These are phyloP conservation scores for Tylopilus sp. DNA, from an alignment of 768 basidiomycete genomes.

Conservation along the genomic window DNA sequence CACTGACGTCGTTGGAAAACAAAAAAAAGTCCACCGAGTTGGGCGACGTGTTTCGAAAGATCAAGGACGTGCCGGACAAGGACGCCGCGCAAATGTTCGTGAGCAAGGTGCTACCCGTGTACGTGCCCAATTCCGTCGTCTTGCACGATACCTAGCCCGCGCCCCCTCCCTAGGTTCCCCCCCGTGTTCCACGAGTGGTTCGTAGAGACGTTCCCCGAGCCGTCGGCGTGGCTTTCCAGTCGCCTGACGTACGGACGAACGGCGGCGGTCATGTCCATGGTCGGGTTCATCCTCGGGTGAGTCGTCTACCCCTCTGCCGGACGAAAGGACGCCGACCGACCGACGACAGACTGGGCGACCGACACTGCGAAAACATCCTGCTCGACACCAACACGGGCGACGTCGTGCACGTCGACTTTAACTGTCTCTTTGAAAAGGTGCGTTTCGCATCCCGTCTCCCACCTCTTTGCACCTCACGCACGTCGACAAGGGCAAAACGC, in stretches of 20 bases:
- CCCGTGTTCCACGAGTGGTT: slow-evolving; percentile 99
- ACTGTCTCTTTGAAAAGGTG: slow-evolving; percentile 96
- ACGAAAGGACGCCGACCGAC: not conserved
- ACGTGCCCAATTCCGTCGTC: too few relatives aligned
- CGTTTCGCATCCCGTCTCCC: not conserved
- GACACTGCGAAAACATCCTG: slow-evolving; percentile 95
- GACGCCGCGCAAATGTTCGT: slow-evolving; percentile 51
- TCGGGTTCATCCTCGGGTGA: slow-evolving; percentile 93
- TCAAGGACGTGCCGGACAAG: slow-evolving; percentile 49
- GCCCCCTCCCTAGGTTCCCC: slow-evolving; percentile 57
- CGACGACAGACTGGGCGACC: slow-evolving; percentile 79
- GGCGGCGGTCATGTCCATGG: slow-evolving; percentile 97
- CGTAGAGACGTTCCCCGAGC: slow-evolving; percentile 93
- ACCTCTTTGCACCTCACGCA: not conserved
- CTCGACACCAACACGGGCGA: slow-evolving; percentile 87
- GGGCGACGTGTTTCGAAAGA: slow-evolving; percentile 42
- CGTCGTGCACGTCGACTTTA: slow-evolving; percentile 95
- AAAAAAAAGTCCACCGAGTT: slow-evolving; percentile 46
- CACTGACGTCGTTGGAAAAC: slow-evolving; percentile 1
- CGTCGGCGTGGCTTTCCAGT: slow-evolving; percentile 88
- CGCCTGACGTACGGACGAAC: slow-evolving; percentile 86
- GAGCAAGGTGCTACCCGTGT: slow-evolving; percentile 57
- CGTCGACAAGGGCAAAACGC: slow-evolving; percentile 57
- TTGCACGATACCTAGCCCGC: too few relatives aligned
- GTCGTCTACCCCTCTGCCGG: not conserved